Base-by-base conservation (phyloP, 139 green algal species). In the Auxenochlorella pyrenoidosa region DNA sequence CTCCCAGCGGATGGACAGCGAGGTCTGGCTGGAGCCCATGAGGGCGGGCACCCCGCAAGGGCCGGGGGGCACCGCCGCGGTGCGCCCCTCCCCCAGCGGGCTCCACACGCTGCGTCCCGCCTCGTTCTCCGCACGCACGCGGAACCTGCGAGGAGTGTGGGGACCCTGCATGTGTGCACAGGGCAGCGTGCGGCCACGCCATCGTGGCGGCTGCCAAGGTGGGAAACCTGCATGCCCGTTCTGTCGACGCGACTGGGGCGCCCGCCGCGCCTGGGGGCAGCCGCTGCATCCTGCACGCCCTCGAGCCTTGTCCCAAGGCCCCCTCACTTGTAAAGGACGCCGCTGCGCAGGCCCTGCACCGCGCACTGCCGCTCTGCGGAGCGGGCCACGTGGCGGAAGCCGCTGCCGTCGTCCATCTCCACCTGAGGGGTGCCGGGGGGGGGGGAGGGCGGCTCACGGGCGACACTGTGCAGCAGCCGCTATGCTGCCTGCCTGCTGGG, bases 91-190 rank as follows among this genome's bases (percentile, higher is more conserved):
- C 3, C 79, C 70, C 32, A 54, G 47, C 26, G 51, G 41, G 83
- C 94, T 93, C 87, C 86, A 93, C 40, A 83, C 38, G 82, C 93
- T 92, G 28, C 59, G 82, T 59, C 94, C 94, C 81, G 95, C 94
- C 51, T 92, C 89, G 82, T 97, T 97, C 19, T 96, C 91, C 1
- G 94, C 94, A 12, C 79, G 86, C 15, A 97, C 70, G 2, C 94
- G 85, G 91, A 97, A 96, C 41, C 89, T 89, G 79, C 24, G 59
- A 5, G 75, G 13, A 41, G 13, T 63, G 75, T 80, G 70, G 59
- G 43, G 68, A 30, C 30, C 13, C 4, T 3, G 15, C 6, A 3
- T 6, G 73, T 5, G 36, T 15, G 72, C 2, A 34, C 18, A 43
- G 75, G 44, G 43, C 30, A 63, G 28, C 13, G 12, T 16, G 63